Percentiles rank a stretch among this genome's conserved stretches.
Conservation (phyloP, 2,329 filamentous ascomycete genomes). For the Paraphaeosphaeria sporulosa region DNA sequence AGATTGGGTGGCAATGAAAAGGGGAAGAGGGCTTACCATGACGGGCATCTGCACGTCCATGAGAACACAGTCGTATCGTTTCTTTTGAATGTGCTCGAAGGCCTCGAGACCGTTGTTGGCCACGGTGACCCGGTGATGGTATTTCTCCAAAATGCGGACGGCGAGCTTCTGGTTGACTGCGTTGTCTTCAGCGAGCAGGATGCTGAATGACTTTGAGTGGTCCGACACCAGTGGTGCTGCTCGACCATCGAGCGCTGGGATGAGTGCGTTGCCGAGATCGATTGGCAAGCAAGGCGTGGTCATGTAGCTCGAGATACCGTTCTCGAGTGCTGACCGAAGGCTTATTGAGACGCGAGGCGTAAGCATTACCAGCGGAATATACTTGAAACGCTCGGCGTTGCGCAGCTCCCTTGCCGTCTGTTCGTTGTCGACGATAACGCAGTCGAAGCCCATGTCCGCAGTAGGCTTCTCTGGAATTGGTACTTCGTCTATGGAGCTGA, state of each 20-base stretch:
- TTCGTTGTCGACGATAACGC: constrained; percentile 94
- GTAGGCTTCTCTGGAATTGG: constrained; percentile 58
- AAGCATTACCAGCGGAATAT: constrained; percentile 91
- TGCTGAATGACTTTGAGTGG: constrained; percentile 94
- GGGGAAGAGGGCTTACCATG: constrained; percentile 71
- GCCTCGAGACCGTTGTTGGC: constrained; percentile 95
- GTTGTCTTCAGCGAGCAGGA: constrained; percentile 95
- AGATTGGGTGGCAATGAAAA: constrained; percentile 31
- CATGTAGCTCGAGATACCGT: constrained; percentile 99
- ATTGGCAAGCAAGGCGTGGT: constrained; percentile 94
- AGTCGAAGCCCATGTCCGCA: constrained; percentile 76
- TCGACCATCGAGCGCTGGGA: constrained; percentile 91
- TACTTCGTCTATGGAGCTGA: constrained; percentile 77
- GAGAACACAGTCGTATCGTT: constrained; percentile 92
- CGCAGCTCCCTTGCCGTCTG: constrained; percentile 86
- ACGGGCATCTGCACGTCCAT: constrained; percentile 99
- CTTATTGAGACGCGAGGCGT: constrained; percentile 90
- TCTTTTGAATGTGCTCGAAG: constrained; percentile 88
- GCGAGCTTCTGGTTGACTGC: constrained; percentile 95
- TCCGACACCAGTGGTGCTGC: constrained; percentile 91
- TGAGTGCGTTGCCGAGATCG: constrained; percentile 94
- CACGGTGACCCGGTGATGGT: constrained; percentile 90
- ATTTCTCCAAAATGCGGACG: constrained; percentile 96
- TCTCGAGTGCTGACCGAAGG: constrained; percentile 89
- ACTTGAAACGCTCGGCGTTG: constrained; percentile 94